Evolutionary conservation across 2,329 filamentous ascomycete genomes (phyloP), one percentile per base, ranked within the genome.

Genomic region (Scedosporium boydii): DNA sequence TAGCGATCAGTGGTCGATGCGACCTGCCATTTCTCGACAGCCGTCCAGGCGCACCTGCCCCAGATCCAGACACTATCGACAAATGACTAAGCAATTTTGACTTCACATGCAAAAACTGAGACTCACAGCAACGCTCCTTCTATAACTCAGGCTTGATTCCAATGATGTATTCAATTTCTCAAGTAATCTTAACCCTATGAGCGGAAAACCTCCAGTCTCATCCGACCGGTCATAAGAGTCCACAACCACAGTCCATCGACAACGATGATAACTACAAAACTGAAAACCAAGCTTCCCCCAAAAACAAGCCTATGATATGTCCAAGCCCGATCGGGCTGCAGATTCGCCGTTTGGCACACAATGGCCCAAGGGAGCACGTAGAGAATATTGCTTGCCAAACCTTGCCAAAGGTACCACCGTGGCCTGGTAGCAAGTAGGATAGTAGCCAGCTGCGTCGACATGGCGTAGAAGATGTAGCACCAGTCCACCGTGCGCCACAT

Each of bases 341-440:
- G 72, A 1, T 72, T 62, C n/a, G 72, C 73, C 4, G 74, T 76
- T 59, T 79, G 82, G 64, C 82, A 85, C 0, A 81, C 85, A 48
- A 91, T 82, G 0, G 87, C 87, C 87, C 87, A 91, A 0, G 87
- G 87, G 2, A 91, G 72, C 0, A 90, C 86, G 69, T 87, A 90
- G 0, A 87, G 70, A 0, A 91, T 58, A 67, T 90, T 91, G 6
- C 86, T 88, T 0, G 75, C 80, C 0, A 91, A 72, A 3, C 84
- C 86, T 69, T 90, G 87, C 63, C 81, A 84, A 0, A 90, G 75
- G 69, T 89, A 91, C 87, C 85, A 90, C 1, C 75, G 74, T 0
- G 87, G 87, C 0, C 79, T 74, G 0, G 87, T 89, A 0, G 87
- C 84, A 0, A 89, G 77, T 0, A 91, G 71, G 0, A 91, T 75